Evolutionary conservation across 1,284 basidiomycete genomes (phyloP), one percentile per base, ranked within the genome.

Genomic region (Ustilago sp.): DNA sequence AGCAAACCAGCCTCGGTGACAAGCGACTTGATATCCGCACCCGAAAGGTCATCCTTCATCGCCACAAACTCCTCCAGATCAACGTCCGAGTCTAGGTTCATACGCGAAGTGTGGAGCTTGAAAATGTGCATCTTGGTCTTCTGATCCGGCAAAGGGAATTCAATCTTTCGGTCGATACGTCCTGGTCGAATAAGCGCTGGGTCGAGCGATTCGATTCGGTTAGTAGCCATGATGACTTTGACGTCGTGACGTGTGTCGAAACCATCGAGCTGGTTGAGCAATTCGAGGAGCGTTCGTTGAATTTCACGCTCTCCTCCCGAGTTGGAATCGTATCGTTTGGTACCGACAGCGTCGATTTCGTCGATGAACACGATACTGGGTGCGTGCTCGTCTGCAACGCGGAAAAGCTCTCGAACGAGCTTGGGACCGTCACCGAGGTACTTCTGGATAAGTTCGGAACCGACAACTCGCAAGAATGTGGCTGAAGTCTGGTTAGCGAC

Each of bases 161-260:
- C 85, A 68, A 99, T 99, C 89, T 99, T 99, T 65, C 97, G 90
- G 85, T 99, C 97, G 80, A 99, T 98, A 85, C 97, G 94, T n/a
- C 97, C 97, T 3, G 97, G 96, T 70, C 97, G 93, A 83, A 98
- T 97, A 63, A 99, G 91, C 19, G 96, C 96, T 53, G 96, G 96
- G 87, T 99, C 96, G 51, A 99, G 90, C 3, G 93, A 92, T 86
- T 98, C 95, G 79, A 99, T 98, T 88, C 90, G 91, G 88, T 96
- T 96, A 43, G 93, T 94, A 31, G 93, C 93, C 88, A 89, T 88
- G 81, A 89, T 88, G 39, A 98, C 95, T 88, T 99, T 99, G 75
- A 99, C 96, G 86, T 99, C 96, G 36, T 95, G 95, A 68, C 95
- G 91, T n/a, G 94, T 95, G 87, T 99, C 97, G 88, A 99, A 99